A percentile compares a stretch with the other conserved stretches of the same genome.
Conservation (phyloP, 2,329 filamentous ascomycete species). For the Nigrospora osmanthi region DNA sequence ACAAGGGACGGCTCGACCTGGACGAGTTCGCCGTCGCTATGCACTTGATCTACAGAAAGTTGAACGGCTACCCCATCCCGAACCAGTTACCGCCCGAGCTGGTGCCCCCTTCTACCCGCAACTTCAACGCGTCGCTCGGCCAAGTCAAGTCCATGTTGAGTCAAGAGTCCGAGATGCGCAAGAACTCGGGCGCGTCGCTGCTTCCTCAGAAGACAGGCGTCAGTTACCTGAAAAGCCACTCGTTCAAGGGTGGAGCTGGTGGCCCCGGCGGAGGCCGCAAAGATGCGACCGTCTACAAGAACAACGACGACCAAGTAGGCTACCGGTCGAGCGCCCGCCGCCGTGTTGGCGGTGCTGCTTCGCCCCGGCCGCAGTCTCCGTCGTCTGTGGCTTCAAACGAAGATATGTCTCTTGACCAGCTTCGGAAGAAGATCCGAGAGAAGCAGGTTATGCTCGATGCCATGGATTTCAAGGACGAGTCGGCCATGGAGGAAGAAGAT, state of each 20-base stretch:
- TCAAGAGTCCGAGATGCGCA: conserved; percentile 82
- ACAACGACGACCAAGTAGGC: conserved; percentile 86
- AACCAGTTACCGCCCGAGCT: conserved; percentile 83
- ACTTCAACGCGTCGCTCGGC: conserved; percentile 87
- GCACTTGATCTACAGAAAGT: conserved; percentile 96
- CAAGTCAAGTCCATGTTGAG: conserved; percentile 85
- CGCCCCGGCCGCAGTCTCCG: conserved; percentile 74
- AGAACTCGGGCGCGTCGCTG: conserved; percentile 80
- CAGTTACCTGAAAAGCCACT: conserved; percentile 93
- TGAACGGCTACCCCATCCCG: conserved; percentile 92
- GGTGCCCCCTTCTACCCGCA: conserved; percentile 87
- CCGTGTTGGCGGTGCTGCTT: conserved; percentile 63
- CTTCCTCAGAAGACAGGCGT: conserved; percentile 96
- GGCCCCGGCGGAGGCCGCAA: conserved; percentile 61
- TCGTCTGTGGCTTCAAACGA: conserved; percentile 65
- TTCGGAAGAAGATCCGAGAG: conserved; percentile 88
- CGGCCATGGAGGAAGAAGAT: conserved; percentile 82
- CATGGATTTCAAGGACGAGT: conserved; percentile 93
- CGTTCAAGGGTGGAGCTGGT: conserved; percentile 63
- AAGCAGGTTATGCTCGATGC: conserved; percentile 92
- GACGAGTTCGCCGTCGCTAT: conserved; percentile 98
- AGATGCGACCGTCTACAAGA: conserved; percentile 93
- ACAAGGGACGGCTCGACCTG: conserved; percentile 88
- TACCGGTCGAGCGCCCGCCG: conserved; percentile 92
- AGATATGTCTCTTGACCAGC: conserved; percentile 76